phyloP scores from a whole-genome alignment of 306 rosid species.

The Dalbergia cultrata region DNA sequence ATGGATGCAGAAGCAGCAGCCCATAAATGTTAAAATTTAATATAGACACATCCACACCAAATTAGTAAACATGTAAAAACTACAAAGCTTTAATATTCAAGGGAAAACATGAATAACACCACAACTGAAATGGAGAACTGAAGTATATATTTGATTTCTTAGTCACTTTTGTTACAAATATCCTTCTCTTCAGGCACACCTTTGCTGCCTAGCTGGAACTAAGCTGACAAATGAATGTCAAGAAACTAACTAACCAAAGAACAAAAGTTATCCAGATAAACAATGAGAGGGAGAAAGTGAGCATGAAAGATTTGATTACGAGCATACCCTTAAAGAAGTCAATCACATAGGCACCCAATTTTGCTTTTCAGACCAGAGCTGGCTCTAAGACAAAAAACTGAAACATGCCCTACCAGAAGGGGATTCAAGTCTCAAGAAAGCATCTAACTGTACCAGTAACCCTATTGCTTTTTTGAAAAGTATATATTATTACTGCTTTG shows the following conservation, averaged over 20 bases:
- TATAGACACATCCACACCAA: slow-evolving; percentile 21
- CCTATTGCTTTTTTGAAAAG: slow-evolving; percentile 1
- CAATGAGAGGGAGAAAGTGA: neutral
- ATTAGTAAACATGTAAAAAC: slow-evolving; percentile 25
- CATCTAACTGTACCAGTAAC: neutral
- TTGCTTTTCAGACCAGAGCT: slow-evolving; percentile 21
- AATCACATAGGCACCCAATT: slow-evolving; percentile 5
- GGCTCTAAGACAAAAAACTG: neutral
- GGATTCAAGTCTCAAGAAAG: slow-evolving; percentile 8
- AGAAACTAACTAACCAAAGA: neutral
- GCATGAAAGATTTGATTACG: slow-evolving; percentile 21
- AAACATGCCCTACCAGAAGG: slow-evolving; percentile 6
- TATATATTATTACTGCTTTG: slow-evolving; percentile 10
- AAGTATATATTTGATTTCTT: slow-evolving; percentile 31
- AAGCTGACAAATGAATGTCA: neutral
- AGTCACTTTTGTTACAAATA: slow-evolving; percentile 8
- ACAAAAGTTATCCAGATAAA: slow-evolving; percentile 15
- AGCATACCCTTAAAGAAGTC: neutral
- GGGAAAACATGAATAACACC: slow-evolving; percentile 28
- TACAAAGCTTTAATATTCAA: neutral
- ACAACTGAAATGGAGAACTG: slow-evolving; percentile 38
- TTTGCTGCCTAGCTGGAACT: slow-evolving; percentile 14
- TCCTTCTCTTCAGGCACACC: slow-evolving; percentile 20
- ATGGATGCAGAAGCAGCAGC: slow-evolving; percentile 28
- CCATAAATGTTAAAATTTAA: slow-evolving; percentile 35